These are phyloP conservation scores for Fusarium staphyleae DNA, from an alignment of 2,329 filamentous ascomycete species.

Conservation along the genomic window DNA sequence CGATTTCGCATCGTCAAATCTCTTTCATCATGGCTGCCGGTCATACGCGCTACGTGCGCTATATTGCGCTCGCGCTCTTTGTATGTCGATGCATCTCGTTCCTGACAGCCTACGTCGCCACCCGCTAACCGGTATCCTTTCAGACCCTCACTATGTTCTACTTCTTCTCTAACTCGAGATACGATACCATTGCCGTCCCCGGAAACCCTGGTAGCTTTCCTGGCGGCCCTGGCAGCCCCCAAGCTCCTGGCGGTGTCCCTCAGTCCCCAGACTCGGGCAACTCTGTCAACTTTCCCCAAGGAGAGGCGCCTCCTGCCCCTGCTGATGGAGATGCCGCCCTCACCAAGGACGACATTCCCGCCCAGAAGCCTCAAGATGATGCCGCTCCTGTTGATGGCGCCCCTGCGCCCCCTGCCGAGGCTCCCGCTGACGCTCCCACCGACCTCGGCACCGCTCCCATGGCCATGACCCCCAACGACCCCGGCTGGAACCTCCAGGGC, in stretches of 20 bases:
- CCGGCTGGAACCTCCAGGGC: conserved; percentile 59
- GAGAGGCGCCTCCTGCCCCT: conserved; percentile 22
- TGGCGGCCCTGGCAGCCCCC: conserved; percentile 35
- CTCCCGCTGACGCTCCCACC: conserved; percentile 39
- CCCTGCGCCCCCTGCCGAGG: conserved; percentile 15
- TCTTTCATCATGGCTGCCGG: conserved; percentile 66
- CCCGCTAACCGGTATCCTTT: conserved; percentile 19
- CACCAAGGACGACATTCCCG: conserved; percentile 28
- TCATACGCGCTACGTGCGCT: conserved; percentile 76
- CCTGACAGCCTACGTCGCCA: conserved; percentile 13
- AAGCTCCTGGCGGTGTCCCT: conserved; percentile 33
- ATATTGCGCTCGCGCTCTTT: conserved; percentile 82
- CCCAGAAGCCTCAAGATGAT: conserved; percentile 32
- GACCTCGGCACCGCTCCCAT: conserved; percentile 43
- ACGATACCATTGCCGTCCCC: conserved; percentile 50
- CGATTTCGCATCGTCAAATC: conserved; percentile 27
- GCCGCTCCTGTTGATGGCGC: conserved; percentile 11
- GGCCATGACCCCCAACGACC: conserved; percentile 59
- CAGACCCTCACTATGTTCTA: conserved; percentile 66
- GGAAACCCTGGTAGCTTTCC: conserved; percentile 31
- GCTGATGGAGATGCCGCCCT: conserved; percentile 26
- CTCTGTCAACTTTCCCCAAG: conserved; percentile 37
- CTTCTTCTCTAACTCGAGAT: conserved; percentile 72
- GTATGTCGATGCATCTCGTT: conserved; percentile 60
- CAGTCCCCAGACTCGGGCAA: conserved; percentile 31